Base-by-base conservation (phyloP, 202 grass and related monocot genomes). In the Dendrocalamus latiflorus region DNA sequence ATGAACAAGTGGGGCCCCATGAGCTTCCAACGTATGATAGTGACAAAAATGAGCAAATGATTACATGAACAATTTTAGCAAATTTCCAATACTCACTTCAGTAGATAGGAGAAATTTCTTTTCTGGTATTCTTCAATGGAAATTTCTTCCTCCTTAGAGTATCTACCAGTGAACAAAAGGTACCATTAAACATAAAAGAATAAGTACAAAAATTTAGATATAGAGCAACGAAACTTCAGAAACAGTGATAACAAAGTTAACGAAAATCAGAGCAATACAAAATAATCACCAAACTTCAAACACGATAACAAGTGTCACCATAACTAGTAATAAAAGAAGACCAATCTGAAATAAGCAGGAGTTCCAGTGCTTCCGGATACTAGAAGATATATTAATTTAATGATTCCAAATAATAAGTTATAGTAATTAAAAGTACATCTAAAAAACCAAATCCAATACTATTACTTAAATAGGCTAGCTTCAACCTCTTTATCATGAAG, bases 61-160 rank as follows among this genome's bases (percentile, higher is more conserved):
- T 53, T 53, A 53, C 18, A n/a, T 68, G 25, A 14, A 71, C 0
- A 13, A 37, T 44, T 70, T 70, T 36, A 68, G 45, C 3, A 65
- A 55, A 39, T 5, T 74, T 60, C 26, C 81, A 33, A 17, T 78
- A 93, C 91, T 91, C 80, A 99, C 96, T 90, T 96, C 77, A 96
- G 74, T 51, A 95, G 80, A 41, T 99, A 96, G 77, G 89, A 94
- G 72, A 96, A 96, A 86, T 99, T 99, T 81, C 87, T 96, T 45
- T 58, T 75, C 65, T 83, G 78, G 45, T 86, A 99, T 77, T 94
- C 89, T 45, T 93, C 87, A 21, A 90, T 72, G n/a, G n/a, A n/a
- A n/a, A n/a, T n/a, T n/a, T n/a, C n/a, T n/a, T n/a, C n/a, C n/a
- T n/a, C n/a, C n/a, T 98, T 98, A 10, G 85, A 95, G 67, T 98